Conservation (phyloP, 2,329 filamentous ascomycete species). For the Exophiala xenobiotica region DNA sequence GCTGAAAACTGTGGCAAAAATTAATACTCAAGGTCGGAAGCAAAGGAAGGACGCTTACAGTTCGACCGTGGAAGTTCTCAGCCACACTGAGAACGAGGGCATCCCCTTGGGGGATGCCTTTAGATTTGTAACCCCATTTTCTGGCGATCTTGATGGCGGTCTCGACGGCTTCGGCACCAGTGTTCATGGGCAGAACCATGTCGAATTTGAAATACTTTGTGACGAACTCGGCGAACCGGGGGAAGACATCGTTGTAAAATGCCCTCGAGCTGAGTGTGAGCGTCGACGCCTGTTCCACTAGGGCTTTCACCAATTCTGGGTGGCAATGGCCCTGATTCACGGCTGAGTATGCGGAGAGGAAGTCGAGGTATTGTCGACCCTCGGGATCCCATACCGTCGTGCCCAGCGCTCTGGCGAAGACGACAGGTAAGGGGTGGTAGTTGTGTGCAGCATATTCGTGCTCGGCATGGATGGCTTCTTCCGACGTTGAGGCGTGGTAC, state of each 20-base stretch:
- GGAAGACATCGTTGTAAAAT: constrained; percentile 98
- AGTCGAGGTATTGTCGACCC: constrained; percentile 92
- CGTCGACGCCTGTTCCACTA: constrained; percentile 83
- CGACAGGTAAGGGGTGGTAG: constrained; percentile 94
- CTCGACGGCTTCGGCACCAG: constrained; percentile 92
- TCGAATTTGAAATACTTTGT: constrained; percentile 88
- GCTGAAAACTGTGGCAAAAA: constrained; percentile 70
- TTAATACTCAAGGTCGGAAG: constrained; percentile 3
- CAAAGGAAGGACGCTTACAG: constrained; percentile 58
- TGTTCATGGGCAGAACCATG: constrained; percentile 98
- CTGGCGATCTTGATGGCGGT: constrained; percentile 93
- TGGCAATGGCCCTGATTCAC: constrained; percentile 99
- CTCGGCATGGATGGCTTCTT: constrained; percentile 76
- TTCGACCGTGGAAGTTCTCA: constrained; percentile 96
- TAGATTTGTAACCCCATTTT: constrained; percentile 98
- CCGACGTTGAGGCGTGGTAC: constrained; percentile 76
- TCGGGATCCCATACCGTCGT: constrained; percentile 96
- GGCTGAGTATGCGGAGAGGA: constrained; percentile 95
- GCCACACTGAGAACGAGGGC: constrained; percentile 79
- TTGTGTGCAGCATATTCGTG: constrained; percentile 91
- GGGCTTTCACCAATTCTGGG: constrained; percentile 86
- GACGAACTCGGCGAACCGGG: constrained; percentile 89
- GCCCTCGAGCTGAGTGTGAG: constrained; percentile 90
- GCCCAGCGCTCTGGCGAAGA: constrained; percentile 82
- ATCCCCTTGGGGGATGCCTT: constrained; percentile 80